A percentile compares a stretch with the other conserved stretches of the same genome.
Evolutionary conservation across 2,329 filamentous ascomycete genomes (phyloP).

Genomic region (Colletotrichum cordylinicola): DNA sequence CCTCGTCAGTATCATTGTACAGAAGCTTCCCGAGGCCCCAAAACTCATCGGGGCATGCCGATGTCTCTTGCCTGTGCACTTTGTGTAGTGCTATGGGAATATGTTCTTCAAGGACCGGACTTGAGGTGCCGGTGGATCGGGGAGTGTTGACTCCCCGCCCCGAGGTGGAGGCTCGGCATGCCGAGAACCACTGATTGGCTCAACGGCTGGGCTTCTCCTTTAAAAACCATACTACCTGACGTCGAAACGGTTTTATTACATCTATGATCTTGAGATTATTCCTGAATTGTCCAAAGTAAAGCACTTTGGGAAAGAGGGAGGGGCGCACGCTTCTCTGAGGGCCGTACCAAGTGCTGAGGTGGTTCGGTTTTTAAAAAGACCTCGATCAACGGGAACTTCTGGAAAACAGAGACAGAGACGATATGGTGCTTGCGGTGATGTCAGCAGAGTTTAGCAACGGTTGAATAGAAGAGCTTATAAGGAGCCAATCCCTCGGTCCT

Average conservation of each 20-base stretch:
- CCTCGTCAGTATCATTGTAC: neutral
- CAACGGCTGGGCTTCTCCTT: neutral
- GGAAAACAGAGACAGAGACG: neutral
- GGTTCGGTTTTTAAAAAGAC: neutral
- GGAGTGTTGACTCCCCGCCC: neutral
- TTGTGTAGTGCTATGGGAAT: neutral
- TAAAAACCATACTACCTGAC: rapidly evolving
- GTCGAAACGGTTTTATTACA: neutral
- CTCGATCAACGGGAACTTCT: neutral
- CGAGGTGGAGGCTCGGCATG: neutral
- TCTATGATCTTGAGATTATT: neutral
- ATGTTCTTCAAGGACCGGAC: neutral
- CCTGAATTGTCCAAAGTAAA: neutral
- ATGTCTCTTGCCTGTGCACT: neutral
- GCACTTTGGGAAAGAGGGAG: neutral
- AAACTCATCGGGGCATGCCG: neutral
- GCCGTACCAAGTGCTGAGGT: neutral
- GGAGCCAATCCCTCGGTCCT: rapidly evolving
- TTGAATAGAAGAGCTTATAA: neutral
- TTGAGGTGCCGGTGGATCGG: neutral
- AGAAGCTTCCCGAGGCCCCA: neutral
- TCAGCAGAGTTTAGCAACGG: neutral
- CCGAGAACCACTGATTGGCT: neutral
- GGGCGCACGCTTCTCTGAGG: neutral
- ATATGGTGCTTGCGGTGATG: neutral